Conservation (phyloP, 2,329 filamentous ascomycete genomes). For the Penicillium frequentans region DNA sequence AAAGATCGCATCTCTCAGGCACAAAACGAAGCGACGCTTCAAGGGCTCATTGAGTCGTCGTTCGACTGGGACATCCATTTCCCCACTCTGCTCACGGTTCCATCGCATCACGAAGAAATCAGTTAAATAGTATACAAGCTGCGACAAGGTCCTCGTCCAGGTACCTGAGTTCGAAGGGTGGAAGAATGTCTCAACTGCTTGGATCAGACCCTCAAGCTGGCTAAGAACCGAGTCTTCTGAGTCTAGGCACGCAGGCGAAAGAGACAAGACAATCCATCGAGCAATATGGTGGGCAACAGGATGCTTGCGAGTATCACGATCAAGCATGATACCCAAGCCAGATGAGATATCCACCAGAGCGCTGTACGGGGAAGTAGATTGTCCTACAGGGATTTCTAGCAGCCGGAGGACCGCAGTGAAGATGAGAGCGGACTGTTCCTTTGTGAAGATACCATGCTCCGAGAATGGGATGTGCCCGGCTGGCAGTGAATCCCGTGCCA, state of each 20-base stretch:
- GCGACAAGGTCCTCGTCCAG: conserved; percentile 88
- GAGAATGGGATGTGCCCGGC: conserved; percentile 76
- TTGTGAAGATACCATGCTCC: conserved; percentile 86
- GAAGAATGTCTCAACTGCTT: conserved; percentile 97
- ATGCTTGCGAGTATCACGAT: conserved; percentile 91
- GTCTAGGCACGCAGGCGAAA: conserved; percentile 80
- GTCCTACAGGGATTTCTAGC: conserved; percentile 93
- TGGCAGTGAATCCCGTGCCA: conserved; percentile 79
- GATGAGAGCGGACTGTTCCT: conserved; percentile 86
- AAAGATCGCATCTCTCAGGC: conserved; percentile 88
- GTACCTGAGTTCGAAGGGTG: conserved; percentile 92
- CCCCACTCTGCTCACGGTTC: conserved; percentile 91
- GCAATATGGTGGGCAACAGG: conserved; percentile 90
- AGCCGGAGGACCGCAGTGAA: conserved; percentile 88
- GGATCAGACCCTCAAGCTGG: conserved; percentile 84
- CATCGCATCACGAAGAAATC: conserved; percentile 97
- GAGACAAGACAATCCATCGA: conserved; percentile 86
- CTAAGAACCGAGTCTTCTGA: conserved; percentile 77
- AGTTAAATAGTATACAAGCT: conserved; percentile 86
- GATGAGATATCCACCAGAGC: conserved; percentile 74
- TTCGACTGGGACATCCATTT: conserved; percentile 80
- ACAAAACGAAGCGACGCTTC: conserved; percentile 84
- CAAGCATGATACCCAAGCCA: conserved; percentile 80
- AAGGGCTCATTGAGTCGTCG: conserved; percentile 77
- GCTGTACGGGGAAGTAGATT: conserved; percentile 90